Base-by-base conservation (phyloP, 83 land plant genomes). In the Larix sibirica region DNA sequence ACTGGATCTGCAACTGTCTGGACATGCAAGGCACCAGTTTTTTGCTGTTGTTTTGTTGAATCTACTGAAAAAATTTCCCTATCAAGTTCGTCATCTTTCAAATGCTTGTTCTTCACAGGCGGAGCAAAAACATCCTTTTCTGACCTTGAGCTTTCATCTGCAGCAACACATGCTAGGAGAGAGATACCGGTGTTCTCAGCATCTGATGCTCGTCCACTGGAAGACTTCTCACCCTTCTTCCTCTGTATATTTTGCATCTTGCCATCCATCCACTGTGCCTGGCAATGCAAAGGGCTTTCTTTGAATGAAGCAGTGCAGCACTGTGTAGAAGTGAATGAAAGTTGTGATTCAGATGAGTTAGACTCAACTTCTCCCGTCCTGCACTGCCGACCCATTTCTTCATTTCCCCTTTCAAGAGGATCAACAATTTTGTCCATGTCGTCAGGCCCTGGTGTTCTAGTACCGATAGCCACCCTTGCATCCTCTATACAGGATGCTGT, bases 161-260 rank as follows among this genome's bases (percentile, higher is more conserved):
- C 79, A 26, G 79, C 79, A 58, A 77, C 54, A 77, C 31, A 77
- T 26, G 79, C 79, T 58, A 77, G 79, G 33, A 77, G 79, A 56
- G 60, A 47, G 61, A 77, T 77, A 13, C 79, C 79, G 23, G 44
- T 73, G 77, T 20, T 73, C 10, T 42, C 56, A 40, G 56, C 54
- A 73, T 73, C 77, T 8, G 24, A 7, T 44, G 4, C 26, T 13
- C 6, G 50, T 44, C 56, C 56, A 73, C 21, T 73, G 20, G 36
- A 33, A 1, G 36, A 20, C n/a, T 42, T 40, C 23, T 73, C 58
- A 73, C 77, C 47, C 77, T 73, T 73, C 58, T 10, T 47, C 23
- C n/a, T 44, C 58, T 20, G 16, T 10, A 66, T 66, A 21, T 24
- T 33, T 24, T 66, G 31, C 16, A 66, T 28, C 59, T 54, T 54